Evolutionary conservation across 495 filamentous ascomycete species (phyloP).

Genomic region (Penicillium canariense): DNA sequence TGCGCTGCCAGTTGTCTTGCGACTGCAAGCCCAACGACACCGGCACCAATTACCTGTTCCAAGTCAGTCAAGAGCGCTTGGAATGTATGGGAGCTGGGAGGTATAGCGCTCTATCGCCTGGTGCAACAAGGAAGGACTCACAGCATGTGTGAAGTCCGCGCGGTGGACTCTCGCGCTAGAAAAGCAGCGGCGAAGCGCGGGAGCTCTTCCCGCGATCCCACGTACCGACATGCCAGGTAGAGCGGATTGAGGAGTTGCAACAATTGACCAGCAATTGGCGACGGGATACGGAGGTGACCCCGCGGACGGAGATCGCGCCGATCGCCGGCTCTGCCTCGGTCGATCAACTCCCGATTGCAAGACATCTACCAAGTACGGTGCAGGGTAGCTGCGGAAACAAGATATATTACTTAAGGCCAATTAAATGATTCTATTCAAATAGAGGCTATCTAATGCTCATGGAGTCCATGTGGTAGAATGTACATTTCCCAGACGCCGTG

Average conservation of each 20-base stretch:
- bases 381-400: not conserved
- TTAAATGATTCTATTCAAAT: slow-evolving; percentile 8
- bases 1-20: slow-evolving; percentile 69
- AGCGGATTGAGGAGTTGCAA: not conserved
- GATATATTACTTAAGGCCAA: no score
- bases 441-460: slow-evolving; percentile 1
- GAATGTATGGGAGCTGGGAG: not conserved
- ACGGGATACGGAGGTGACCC: slow-evolving; percentile 2
- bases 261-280: slow-evolving; percentile 9
- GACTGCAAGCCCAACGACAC: slow-evolving; percentile 88
- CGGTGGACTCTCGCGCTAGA: slow-evolving; percentile 31
- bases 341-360: not conserved
- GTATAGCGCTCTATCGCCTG: not conserved
- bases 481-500: slow-evolving; percentile 13
- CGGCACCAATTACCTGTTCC: slow-evolving; percentile 76
- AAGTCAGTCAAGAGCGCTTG: slow-evolving; percentile 10
- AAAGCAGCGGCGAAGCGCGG: slow-evolving; percentile 34
- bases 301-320: slow-evolving; percentile 6
- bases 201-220: slow-evolving; percentile 13
- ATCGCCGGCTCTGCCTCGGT: slow-evolving; percentile 7
- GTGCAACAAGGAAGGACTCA: slow-evolving; percentile 31
- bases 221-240: slow-evolving; percentile 16
- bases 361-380: not conserved
- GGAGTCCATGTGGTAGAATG: not conserved
- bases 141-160: slow-evolving; percentile 83